Conservation (phyloP, 768 basidiomycete species). For the Lactarius hatsudake region DNA sequence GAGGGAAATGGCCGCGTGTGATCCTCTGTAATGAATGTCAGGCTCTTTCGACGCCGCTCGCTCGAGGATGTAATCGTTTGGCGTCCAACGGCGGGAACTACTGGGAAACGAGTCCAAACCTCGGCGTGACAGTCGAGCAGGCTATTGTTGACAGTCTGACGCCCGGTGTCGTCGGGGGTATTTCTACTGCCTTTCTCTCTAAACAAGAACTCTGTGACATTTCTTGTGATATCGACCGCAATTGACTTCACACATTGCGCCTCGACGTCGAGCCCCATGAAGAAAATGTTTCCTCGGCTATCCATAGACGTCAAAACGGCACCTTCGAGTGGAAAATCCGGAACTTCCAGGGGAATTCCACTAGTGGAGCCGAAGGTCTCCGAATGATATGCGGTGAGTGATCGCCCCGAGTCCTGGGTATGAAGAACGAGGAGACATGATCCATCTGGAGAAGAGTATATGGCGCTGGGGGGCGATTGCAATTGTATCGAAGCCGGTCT, state of each 20-base stretch:
- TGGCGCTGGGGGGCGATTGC: slow-evolving; percentile 33
- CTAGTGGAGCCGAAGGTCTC: slow-evolving; percentile 25
- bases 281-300: slow-evolving; percentile 41
- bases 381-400: background rate
- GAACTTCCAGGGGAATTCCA: slow-evolving; percentile 41
- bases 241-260: slow-evolving; percentile 40
- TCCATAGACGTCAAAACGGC: slow-evolving; percentile 45
- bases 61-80: slow-evolving; percentile 9
- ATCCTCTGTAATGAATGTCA: slow-evolving; percentile 46
- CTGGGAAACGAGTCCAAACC: background rate
- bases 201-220: slow-evolving; percentile 55
- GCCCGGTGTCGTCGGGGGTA: slow-evolving; percentile 19
- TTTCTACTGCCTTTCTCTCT: slow-evolving; percentile 39
- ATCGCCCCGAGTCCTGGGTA: background rate
- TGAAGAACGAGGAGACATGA: slow-evolving; percentile 46
- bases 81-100: background rate
- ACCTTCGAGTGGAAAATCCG: slow-evolving; percentile 27
- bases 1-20: slow-evolving; percentile 37
- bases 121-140: background rate
- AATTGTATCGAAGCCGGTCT: slow-evolving; percentile 48
- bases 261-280: slow-evolving; percentile 40
- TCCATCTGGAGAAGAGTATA: slow-evolving; percentile 51
- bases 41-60: slow-evolving; percentile 34
- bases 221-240: slow-evolving; percentile 51
- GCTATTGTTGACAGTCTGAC: slow-evolving; percentile 40